phyloP scores from a whole-genome alignment of 805 yeast species.

The Brettanomyces naardenensis region DNA sequence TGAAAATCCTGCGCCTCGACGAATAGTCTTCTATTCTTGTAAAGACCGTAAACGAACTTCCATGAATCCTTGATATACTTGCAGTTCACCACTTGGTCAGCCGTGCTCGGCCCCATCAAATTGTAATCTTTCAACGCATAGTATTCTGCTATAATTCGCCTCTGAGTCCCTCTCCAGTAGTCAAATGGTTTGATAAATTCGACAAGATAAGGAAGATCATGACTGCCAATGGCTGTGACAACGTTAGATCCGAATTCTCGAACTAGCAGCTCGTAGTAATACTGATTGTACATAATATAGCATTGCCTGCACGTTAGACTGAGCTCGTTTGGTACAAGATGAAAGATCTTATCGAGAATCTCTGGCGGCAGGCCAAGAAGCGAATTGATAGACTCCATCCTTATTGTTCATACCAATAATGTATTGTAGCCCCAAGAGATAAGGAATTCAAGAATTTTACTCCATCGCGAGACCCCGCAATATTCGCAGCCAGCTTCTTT shows the following conservation, averaged over 20 bases:
- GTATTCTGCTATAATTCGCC: slow-evolving; percentile 19
- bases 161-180: slow-evolving; percentile 24
- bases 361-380: slow-evolving; percentile 24
- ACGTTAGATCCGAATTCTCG: slow-evolving; percentile 23
- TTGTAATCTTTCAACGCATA: slow-evolving; percentile 16
- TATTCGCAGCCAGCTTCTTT: too few relatives aligned
- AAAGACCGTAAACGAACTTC: slow-evolving; percentile 42
- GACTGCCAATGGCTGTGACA: slow-evolving; percentile 14
- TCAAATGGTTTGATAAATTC: slow-evolving; percentile 27
- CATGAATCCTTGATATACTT: slow-evolving; percentile 44
- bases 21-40: slow-evolving; percentile 44
- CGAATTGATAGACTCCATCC: background rate
- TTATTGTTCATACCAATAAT: background rate
- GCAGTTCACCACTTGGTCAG: slow-evolving; percentile 16
- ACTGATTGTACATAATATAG: slow-evolving; percentile 42
- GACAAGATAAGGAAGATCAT: slow-evolving; percentile 19
- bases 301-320: slow-evolving; percentile 26
- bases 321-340: slow-evolving; percentile 23
- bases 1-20: slow-evolving; percentile 33
- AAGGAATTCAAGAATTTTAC: too few relatives aligned
- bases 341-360: slow-evolving; percentile 18
- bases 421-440: too few relatives aligned
- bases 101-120: background rate
- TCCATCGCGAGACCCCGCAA: too few relatives aligned
- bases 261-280: slow-evolving; percentile 31